These are phyloP conservation scores for Chaetomiaceae sp. DNA, from an alignment of 2,329 filamentous ascomycete species.

Conservation along the genomic window DNA sequence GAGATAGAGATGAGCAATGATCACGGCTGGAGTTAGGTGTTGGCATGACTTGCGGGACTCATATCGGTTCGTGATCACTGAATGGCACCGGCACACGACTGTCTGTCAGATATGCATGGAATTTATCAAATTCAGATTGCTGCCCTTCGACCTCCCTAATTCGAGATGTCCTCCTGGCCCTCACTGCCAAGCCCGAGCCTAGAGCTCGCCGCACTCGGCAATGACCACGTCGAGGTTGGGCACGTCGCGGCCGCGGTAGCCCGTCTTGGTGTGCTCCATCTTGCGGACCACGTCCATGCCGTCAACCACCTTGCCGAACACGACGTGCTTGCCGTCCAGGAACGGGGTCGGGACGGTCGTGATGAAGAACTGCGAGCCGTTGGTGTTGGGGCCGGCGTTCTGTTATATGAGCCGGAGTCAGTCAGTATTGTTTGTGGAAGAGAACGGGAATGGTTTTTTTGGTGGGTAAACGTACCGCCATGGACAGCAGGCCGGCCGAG, in stretches of 20 bases:
- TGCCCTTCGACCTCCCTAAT: neutral
- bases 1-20: neutral
- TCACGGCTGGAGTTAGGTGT: neutral
- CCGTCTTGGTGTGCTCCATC: slow-evolving; percentile 87
- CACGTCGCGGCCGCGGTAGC: slow-evolving; percentile 66
- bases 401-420: slow-evolving; percentile 33
- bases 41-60: too few relatives aligned
- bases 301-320: slow-evolving; percentile 86
- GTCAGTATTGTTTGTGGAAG: neutral
- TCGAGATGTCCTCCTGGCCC: neutral
- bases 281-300: slow-evolving; percentile 89
- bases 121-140: neutral
- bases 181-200: slow-evolving; percentile 2
- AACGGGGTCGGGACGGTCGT: slow-evolving; percentile 84
- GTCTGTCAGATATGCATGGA: too few relatives aligned
- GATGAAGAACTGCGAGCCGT: slow-evolving; percentile 97
- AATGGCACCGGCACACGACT: too few relatives aligned
- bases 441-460: too few relatives aligned
- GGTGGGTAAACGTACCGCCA: slow-evolving; percentile 91
- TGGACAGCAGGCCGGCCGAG: slow-evolving; percentile 74
- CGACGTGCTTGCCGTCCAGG: slow-evolving; percentile 88
- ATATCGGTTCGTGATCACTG: neutral
- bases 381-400: slow-evolving; percentile 89
- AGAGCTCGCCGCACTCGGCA: slow-evolving; percentile 92
- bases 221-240: slow-evolving; percentile 83